These are phyloP conservation scores for Nannochloris sp. DNA, from an alignment of 139 green algal species.

Conservation along the genomic window DNA sequence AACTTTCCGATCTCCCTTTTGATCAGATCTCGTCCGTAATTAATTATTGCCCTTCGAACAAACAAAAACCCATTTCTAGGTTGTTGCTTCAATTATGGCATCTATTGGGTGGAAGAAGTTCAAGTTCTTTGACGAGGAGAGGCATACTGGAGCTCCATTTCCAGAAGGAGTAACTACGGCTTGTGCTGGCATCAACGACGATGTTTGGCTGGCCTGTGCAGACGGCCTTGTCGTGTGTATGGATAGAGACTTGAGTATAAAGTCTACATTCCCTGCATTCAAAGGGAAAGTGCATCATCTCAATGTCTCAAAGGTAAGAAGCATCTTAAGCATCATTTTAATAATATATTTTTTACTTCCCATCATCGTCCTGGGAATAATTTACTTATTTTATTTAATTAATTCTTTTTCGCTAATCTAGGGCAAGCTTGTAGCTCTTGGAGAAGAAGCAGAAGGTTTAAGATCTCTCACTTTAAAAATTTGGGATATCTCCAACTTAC, in stretches of 20 bases:
- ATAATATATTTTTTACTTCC: neutral
- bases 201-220: constrained; percentile 49
- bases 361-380: neutral
- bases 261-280: neutral
- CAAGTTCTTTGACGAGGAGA: constrained; percentile 56
- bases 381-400: neutral
- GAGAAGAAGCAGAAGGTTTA: constrained; percentile 10
- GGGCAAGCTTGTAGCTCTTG: constrained; percentile 18
- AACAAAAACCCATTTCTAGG: too few relatives aligned
- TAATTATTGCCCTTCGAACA: too few relatives aligned
- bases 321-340: neutral
- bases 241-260: constrained; percentile 31
- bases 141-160: constrained; percentile 25
- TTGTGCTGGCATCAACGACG: constrained; percentile 10
- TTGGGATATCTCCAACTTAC: constrained; percentile 14
- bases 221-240: constrained; percentile 45
- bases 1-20: too few relatives aligned
- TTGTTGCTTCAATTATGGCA: too few relatives aligned
- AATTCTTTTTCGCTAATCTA: neutral
- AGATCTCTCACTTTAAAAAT: constrained; percentile 2
- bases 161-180: constrained; percentile 36
- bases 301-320: neutral
- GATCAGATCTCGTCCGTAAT: too few relatives aligned
- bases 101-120: constrained; percentile 64
- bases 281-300: neutral